Evolutionary conservation across 73 alveolate species (phyloP), one percentile per base, ranked within the genome.

Genomic region (Paraurostyla sp.): DNA sequence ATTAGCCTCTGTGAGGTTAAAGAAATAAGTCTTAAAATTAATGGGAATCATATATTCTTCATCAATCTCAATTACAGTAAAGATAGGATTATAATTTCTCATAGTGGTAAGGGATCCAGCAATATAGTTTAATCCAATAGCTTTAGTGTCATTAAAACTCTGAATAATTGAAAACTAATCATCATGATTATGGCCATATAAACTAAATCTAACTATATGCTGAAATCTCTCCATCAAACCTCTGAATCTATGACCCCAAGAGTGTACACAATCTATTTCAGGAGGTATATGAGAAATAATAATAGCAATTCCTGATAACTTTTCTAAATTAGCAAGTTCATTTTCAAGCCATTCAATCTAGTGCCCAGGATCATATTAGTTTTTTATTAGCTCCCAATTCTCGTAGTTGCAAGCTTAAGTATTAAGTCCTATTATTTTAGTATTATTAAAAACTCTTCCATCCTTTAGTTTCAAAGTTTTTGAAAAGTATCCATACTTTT

Each of bases 211-310:
- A 13, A 90, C 71, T 1, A 83, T 54, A 71, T 82, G 92, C 50
- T 90, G 90, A 46, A 51, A 90, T 83, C 92, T 82, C n/a, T 90
- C 95, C 85, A 83, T 69, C 18, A 90, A 80, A 6, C 87, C 92
- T 51, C 86, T 3, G 81, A 62, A 83, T 54, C 95, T 42, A 3
- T 35, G 73, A 13, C 90, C 76, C 80, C 81, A 82, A 7, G 45
- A 90, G 33, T 50, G 46, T 3, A 62, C 48, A 58, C 95, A 90
- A 40, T 87, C 92, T 0, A 50, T 52, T 32, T 49, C 16, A 40
- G 92, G 85, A 27, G 92, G 86, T 9, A 90, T 83, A 33, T 90
- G 95, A 29, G 92, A 76, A 25, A 90, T 65, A 18, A 83, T 69
- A 40, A 83, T 65, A 27, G 92, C 95, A 16, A 40, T 22, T 23